Evolutionary conservation across 345 rosid genomes (phyloP).

Genomic region (Tarenaya hassleriana): DNA sequence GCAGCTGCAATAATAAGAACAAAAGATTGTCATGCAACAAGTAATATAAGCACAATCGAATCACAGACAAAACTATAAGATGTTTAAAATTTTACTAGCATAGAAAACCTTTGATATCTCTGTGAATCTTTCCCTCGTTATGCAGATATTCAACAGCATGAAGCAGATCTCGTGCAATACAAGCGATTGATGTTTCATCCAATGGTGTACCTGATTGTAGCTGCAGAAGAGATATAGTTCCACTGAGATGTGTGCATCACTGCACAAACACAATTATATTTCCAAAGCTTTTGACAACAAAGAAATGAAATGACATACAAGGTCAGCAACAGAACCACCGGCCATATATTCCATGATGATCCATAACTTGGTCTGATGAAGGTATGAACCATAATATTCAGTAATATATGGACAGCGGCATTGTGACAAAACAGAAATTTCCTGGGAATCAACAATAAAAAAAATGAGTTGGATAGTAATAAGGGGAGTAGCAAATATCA

Average conservation of each 20-base stretch:
- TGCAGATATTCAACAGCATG: slow-evolving; percentile 97
- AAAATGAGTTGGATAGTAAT: slow-evolving; percentile 24
- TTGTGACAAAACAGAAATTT: slow-evolving; percentile 92
- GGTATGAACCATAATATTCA: slow-evolving; percentile 93
- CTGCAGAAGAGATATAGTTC: slow-evolving; percentile 37
- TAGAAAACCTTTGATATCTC: slow-evolving; percentile 89
- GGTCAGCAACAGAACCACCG: slow-evolving; percentile 99
- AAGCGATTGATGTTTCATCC: slow-evolving; percentile 91
- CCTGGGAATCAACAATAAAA: slow-evolving; percentile 41
- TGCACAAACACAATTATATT: slow-evolving; percentile 3
- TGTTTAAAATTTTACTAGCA: slow-evolving; percentile 7
- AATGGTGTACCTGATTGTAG: slow-evolving; percentile 89
- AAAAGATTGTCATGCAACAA: slow-evolving; percentile 26
- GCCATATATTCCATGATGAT: slow-evolving; percentile 99
- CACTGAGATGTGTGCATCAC: slow-evolving; percentile 14
- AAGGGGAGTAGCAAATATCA: not conserved
- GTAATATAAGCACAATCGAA: slow-evolving; percentile 10
- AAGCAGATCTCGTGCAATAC: slow-evolving; percentile 87
- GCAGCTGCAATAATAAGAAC: slow-evolving; percentile 65
- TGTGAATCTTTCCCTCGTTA: slow-evolving; percentile 89
- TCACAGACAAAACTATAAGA: slow-evolving; percentile 11
- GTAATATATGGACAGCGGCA: slow-evolving; percentile 95
- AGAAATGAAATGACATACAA: slow-evolving; percentile 57
- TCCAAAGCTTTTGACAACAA: slow-evolving; percentile 11
- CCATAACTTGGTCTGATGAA: slow-evolving; percentile 95